Evolutionary conservation across 2,329 filamentous ascomycete genomes (phyloP).

Genomic region (Diatrype stigma): DNA sequence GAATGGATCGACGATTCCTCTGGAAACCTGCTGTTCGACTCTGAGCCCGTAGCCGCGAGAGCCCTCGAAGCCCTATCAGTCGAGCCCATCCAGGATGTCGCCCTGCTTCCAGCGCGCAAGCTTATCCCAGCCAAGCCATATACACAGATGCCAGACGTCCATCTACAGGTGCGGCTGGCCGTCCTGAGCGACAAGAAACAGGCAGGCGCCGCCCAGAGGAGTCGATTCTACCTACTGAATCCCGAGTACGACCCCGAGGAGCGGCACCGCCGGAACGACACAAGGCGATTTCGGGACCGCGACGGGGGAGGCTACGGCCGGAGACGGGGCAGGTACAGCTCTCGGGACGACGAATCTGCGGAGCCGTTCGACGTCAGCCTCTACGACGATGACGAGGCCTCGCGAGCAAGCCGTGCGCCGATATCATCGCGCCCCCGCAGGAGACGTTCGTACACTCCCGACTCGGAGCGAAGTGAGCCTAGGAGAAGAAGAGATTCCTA

Average conservation of each 20-base stretch:
- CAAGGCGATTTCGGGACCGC: slow-evolving; percentile 59
- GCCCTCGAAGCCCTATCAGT: slow-evolving; percentile 52
- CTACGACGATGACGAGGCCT: slow-evolving; percentile 66
- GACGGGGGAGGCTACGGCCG: slow-evolving; percentile 32
- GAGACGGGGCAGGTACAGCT: slow-evolving; percentile 28
- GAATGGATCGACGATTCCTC: slow-evolving; percentile 97
- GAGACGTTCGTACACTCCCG: slow-evolving; percentile 34
- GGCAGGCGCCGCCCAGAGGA: slow-evolving; percentile 71
- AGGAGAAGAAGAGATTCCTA: slow-evolving; percentile 14
- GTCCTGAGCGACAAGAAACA: slow-evolving; percentile 75
- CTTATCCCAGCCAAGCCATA: slow-evolving; percentile 66
- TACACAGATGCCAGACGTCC: slow-evolving; percentile 62
- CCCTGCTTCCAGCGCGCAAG: slow-evolving; percentile 57
- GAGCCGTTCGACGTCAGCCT: slow-evolving; percentile 69
- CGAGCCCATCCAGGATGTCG: slow-evolving; percentile 48
- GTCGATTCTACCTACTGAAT: slow-evolving; percentile 88
- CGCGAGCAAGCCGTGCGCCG: slow-evolving; percentile 29
- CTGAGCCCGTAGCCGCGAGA: slow-evolving; percentile 46
- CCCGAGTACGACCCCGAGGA: slow-evolving; percentile 84
- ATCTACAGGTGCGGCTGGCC: slow-evolving; percentile 70
- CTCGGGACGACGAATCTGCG: slow-evolving; percentile 45
- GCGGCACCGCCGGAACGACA: slow-evolving; percentile 54
- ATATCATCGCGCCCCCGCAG: slow-evolving; percentile 8
- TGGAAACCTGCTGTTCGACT: slow-evolving; percentile 76
- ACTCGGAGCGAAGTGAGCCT: slow-evolving; percentile 16